These are phyloP conservation scores for Chaetothyriales sp. DNA, from an alignment of 2,329 filamentous ascomycete species.

Conservation along the genomic window DNA sequence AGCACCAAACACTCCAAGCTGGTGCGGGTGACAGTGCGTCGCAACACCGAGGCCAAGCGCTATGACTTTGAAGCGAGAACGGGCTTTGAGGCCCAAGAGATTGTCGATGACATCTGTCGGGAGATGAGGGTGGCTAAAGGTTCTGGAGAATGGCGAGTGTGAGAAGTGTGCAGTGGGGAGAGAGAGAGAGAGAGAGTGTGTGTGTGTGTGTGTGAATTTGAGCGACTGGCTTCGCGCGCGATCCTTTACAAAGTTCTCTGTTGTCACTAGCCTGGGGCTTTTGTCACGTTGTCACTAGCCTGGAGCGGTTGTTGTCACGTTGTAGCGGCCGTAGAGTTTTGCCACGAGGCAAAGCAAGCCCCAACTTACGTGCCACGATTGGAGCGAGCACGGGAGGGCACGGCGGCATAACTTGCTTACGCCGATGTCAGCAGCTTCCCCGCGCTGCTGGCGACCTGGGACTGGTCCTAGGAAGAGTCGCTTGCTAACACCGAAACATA, in stretches of 20 bases:
- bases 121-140: conserved; percentile 32
- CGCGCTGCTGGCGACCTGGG: not conserved
- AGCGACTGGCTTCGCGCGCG: not conserved
- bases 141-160: not conserved
- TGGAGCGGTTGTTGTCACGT: no score
- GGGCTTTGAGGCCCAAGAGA: conserved; percentile 44
- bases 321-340: not conserved
- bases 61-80: conserved; percentile 53
- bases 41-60: conserved; percentile 49
- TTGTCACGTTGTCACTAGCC: no score
- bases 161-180: not conserved
- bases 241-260: no score
- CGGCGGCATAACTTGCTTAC: not conserved
- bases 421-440: not conserved
- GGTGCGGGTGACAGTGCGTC: conserved; percentile 47
- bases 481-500: not conserved
- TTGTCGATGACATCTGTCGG: conserved; percentile 50
- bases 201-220: not conserved
- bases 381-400: not conserved
- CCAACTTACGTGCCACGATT: not conserved
- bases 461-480: not conserved
- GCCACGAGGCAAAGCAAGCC: not conserved
- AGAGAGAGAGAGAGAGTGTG: no score
- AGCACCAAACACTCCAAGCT: conserved; percentile 51
- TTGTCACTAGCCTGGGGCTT: no score